Percentiles rank a stretch among this genome's conserved stretches.
Evolutionary conservation across 1,284 basidiomycete genomes (phyloP).

Genomic region (Xerocomus nothofagi): DNA sequence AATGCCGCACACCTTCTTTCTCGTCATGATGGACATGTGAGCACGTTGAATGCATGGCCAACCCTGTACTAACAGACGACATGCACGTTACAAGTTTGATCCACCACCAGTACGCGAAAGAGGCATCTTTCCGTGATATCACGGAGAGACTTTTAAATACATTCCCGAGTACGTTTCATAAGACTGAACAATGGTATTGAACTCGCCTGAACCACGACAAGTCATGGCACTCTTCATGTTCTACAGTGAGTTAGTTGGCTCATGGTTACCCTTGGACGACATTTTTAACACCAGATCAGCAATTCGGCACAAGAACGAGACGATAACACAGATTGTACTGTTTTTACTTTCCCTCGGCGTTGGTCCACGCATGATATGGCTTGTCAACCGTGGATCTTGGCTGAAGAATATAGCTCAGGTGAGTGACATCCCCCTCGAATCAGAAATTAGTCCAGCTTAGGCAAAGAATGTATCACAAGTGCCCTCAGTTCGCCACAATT

Average conservation of each 20-base stretch:
- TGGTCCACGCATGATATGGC: conserved; percentile 66
- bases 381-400: conserved; percentile 69
- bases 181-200: not conserved
- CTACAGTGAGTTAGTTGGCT: conserved; percentile 55
- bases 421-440: conserved; percentile 12
- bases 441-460: conserved; percentile 2
- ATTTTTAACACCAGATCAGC: conserved; percentile 41
- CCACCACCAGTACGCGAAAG: conserved; percentile 71
- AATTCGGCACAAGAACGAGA: conserved; percentile 58
- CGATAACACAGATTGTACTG: conserved; percentile 52
- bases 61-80: conserved; percentile 5
- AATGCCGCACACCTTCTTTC: conserved; percentile 68
- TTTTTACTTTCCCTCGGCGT: conserved; percentile 56
- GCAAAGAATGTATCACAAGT: conserved; percentile 43
- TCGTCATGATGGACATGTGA: conserved; percentile 78
- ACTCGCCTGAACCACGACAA: conserved; percentile 30
- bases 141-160: conserved; percentile 56
- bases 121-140: conserved; percentile 47
- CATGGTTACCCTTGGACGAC: not conserved
- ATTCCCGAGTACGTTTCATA: conserved; percentile 60
- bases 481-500: conserved; percentile 69
- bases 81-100: conserved; percentile 51
- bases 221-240: conserved; percentile 74
- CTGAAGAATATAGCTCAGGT: conserved; percentile 72
- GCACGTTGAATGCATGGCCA: conserved; percentile 29